Evolutionary conservation across 2,329 filamentous ascomycete genomes (phyloP).

Genomic region (Plectosphaerella cucumerina): DNA sequence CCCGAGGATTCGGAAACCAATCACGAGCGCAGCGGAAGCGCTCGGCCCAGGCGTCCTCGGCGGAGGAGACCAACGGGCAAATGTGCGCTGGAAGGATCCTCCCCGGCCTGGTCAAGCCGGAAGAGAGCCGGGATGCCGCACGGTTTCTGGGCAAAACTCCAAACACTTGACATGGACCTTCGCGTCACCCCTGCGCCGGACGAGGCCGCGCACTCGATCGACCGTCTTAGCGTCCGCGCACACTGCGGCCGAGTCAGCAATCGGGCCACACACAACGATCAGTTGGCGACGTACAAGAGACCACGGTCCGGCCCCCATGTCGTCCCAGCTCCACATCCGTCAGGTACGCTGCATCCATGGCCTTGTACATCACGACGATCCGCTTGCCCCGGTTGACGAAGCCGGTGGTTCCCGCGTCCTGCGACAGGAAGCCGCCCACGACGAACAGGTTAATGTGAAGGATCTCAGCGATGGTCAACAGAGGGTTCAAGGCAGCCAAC

Average conservation of each 20-base stretch:
- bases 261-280: not conserved
- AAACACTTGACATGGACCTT: not conserved
- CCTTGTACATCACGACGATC: no score
- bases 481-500: no score
- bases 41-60: not conserved
- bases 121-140: not conserved
- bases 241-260: not conserved
- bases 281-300: not conserved
- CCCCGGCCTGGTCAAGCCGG: not conserved
- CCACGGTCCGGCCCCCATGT: no score
- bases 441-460: no score
- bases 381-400: no score
- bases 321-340: no score
- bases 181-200: not conserved
- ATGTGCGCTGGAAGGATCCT: not conserved
- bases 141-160: not conserved
- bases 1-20: not conserved
- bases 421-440: no score
- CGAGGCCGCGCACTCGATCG: not conserved
- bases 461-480: not conserved
- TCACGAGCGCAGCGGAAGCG: not conserved
- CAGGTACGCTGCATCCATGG: no score
- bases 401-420: no score
- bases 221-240: not conserved
- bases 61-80: not conserved